Evolutionary conservation across 106 monocot species (phyloP), one percentile per base, ranked within the genome.

Genomic region (Vanilla planifolia): DNA sequence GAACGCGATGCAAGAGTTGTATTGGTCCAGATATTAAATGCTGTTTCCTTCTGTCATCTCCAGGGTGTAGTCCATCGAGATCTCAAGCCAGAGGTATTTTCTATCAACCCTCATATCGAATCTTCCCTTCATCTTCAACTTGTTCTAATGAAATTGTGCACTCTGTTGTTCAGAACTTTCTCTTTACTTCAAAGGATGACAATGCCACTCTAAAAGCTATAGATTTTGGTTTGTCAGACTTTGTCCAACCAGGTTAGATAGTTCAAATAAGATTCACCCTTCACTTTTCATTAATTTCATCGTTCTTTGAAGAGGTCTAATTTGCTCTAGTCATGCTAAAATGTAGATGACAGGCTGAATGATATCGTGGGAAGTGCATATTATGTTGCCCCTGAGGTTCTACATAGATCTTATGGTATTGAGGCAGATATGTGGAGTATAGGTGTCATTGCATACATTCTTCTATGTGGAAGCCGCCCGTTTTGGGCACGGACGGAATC

Each of bases 361-460:
- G 96, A 98, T 65, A 98, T 98, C 40, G 96, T 98, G 6, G 96
- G 96, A 41, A 98, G 96, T 68, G 91, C 96, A 60, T 98, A 98
- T 55, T 98, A 98, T 70, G 96, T 98, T 40, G 91, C 96, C 51
- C 96, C 96, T 30, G 96, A 98, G 76, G 96, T 98, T 65, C 77
- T 98, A 8, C 96, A 85, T 64, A 75, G 96, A 79, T 84, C 91
- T 40, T 98, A 98, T 72, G 90, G 87, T 30, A 92, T 85, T 32
- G 96, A 98, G 71, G 96, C 91, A 34, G 96, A 98, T 63, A 98
- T 98, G 96, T 98, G 96, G 96, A 98, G 96, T 53, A 77, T 98
- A 26, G 96, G 96, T 46, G 96, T 98, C 30, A 91, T 98, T 67
- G 78, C 88, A 37, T 98, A 98, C 34, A 98, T 98, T 48, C 67